Conservation (phyloP, 1,284 basidiomycete species). For the Calocybe gambosa region DNA sequence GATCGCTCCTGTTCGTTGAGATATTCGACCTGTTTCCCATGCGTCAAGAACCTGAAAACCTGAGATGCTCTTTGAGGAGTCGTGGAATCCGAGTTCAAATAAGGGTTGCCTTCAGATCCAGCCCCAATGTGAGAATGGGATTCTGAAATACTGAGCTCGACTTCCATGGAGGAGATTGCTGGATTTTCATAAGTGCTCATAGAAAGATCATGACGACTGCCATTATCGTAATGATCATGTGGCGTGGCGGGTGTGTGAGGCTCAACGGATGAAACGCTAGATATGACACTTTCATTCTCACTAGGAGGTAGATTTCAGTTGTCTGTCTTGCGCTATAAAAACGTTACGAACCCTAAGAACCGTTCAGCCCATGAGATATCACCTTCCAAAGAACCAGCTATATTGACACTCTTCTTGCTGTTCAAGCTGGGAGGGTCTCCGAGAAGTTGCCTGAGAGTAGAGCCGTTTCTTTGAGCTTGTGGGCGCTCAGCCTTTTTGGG, state of each 20-base stretch:
- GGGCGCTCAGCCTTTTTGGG: constrained; percentile 36
- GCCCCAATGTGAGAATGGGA: constrained; percentile 24
- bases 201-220: constrained; percentile 30
- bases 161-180: constrained; percentile 64
- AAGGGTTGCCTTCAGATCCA: constrained; percentile 21
- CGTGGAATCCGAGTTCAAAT: constrained; percentile 30
- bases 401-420: constrained; percentile 22
- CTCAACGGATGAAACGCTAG: constrained; percentile 38
- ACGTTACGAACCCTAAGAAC: constrained; percentile 49
- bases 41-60: constrained; percentile 59
- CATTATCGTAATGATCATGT: constrained; percentile 26
- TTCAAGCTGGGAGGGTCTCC: constrained; percentile 39
- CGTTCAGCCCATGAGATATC: constrained; percentile 79
- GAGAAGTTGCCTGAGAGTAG: constrained; percentile 65
- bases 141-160: constrained; percentile 49
- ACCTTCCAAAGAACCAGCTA: constrained; percentile 41
- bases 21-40: constrained; percentile 30
- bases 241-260: constrained; percentile 38
- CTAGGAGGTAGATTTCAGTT: constrained; percentile 23
- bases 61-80: constrained; percentile 62
- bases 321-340: background rate
- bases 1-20: constrained; percentile 27
- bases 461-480: constrained; percentile 55
- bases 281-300: constrained; percentile 41
- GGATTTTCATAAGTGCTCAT: constrained; percentile 36